A percentile compares a stretch with the other conserved stretches of the same genome.
Conservation (phyloP, 2,329 filamentous ascomycete genomes). For the Neonectria punicea region DNA sequence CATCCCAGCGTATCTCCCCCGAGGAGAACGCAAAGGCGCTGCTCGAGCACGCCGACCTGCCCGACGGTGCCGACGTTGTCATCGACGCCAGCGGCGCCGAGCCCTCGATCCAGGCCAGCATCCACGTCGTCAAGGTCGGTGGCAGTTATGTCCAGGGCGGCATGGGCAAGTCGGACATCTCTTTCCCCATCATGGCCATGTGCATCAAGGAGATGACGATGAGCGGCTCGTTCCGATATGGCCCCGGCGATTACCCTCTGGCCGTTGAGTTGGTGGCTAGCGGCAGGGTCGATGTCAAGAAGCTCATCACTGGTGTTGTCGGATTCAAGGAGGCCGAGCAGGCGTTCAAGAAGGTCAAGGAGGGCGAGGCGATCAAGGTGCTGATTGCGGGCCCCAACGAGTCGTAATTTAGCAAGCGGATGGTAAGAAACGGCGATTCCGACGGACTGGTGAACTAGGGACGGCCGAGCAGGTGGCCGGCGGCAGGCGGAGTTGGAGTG, state of each 20-base stretch:
- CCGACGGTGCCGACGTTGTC: slow-evolving; percentile 76
- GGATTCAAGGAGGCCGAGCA: slow-evolving; percentile 84
- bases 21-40: slow-evolving; percentile 80
- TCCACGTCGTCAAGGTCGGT: slow-evolving; percentile 76
- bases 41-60: slow-evolving; percentile 70
- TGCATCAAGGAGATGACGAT: slow-evolving; percentile 90
- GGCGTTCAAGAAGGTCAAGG: slow-evolving; percentile 88
- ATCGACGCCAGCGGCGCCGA: slow-evolving; percentile 86
- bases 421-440: slow-evolving; percentile 3
- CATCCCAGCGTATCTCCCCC: slow-evolving; percentile 69
- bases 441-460: slow-evolving; percentile 4
- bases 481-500: background rate
- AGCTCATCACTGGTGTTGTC: slow-evolving; percentile 81
- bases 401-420: slow-evolving; percentile 49
- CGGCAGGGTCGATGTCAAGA: slow-evolving; percentile 83
- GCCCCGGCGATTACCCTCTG: slow-evolving; percentile 85
- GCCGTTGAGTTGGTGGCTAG: slow-evolving; percentile 80
- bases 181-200: slow-evolving; percentile 89
- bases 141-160: slow-evolving; percentile 87
- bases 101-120: slow-evolving; percentile 78
- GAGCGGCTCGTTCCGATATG: slow-evolving; percentile 91
- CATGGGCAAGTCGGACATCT: slow-evolving; percentile 90
- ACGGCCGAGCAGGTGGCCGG: slow-evolving; percentile 18
- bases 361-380: slow-evolving; percentile 80
- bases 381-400: slow-evolving; percentile 74